These are phyloP conservation scores for Penicillium sp. DNA, from an alignment of 2,329 filamentous ascomycete species.

Conservation along the genomic window DNA sequence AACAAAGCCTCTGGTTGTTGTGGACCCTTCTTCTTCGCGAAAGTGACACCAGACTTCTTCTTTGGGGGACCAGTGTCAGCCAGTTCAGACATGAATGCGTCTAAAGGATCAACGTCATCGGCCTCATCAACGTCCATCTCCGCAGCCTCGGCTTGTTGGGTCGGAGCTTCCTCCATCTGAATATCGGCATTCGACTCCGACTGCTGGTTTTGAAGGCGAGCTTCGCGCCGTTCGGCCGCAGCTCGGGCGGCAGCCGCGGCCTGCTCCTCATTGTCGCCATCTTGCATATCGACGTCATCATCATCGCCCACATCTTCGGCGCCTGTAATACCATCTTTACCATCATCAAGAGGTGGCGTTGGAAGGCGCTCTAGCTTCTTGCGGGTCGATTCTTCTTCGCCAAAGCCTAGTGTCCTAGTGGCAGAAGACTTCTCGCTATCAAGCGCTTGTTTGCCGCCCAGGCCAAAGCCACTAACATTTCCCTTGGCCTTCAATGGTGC, in stretches of 20 bases:
- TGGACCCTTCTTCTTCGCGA: slow-evolving; percentile 43
- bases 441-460: slow-evolving; percentile 59
- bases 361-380: slow-evolving; percentile 90
- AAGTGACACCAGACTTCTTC: slow-evolving; percentile 31
- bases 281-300: slow-evolving; percentile 67
- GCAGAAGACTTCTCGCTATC: slow-evolving; percentile 62
- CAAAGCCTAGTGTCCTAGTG: slow-evolving; percentile 74
- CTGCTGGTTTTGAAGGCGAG: slow-evolving; percentile 49
- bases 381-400: slow-evolving; percentile 78
- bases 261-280: slow-evolving; percentile 80
- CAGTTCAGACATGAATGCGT: slow-evolving; percentile 88
- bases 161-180: slow-evolving; percentile 38
- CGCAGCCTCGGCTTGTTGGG: slow-evolving; percentile 27
- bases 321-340: slow-evolving; percentile 54
- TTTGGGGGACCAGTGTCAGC: slow-evolving; percentile 46
- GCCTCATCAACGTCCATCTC: slow-evolving; percentile 36
- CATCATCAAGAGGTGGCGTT: slow-evolving; percentile 61
- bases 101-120: slow-evolving; percentile 78
- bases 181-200: slow-evolving; percentile 43
- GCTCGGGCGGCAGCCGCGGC: slow-evolving; percentile 77
- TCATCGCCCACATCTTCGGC: slow-evolving; percentile 60
- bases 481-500: slow-evolving; percentile 60
- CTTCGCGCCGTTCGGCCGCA: slow-evolving; percentile 77
- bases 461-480: slow-evolving; percentile 78
- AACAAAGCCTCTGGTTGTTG: slow-evolving; percentile 80